Conservation (phyloP, 768 basidiomycete genomes). For the Pulveroboletus sp. region DNA sequence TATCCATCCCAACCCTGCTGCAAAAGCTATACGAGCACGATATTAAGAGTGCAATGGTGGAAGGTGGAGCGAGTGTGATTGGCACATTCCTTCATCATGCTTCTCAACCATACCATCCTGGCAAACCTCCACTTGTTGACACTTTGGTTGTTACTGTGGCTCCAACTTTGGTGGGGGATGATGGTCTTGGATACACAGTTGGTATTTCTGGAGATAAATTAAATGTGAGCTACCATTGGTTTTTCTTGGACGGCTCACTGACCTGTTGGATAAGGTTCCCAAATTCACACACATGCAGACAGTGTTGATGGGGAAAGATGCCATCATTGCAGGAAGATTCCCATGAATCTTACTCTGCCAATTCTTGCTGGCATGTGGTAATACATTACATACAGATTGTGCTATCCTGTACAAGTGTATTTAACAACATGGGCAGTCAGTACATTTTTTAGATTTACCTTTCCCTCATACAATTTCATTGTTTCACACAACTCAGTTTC, state of each 20-base stretch:
- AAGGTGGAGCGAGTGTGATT: conserved; percentile 87
- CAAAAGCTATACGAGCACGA: conserved; percentile 48
- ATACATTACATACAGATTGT: too few species aligned
- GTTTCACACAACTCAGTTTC: too few species aligned
- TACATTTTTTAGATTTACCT: too few species aligned
- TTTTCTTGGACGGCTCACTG: neutral
- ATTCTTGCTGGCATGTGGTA: too few species aligned
- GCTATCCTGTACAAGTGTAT: too few species aligned
- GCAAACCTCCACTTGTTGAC: conserved; percentile 48
- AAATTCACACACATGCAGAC: conserved; percentile 28
- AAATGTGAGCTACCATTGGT: conserved; percentile 7
- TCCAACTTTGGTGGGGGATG: conserved; percentile 73
- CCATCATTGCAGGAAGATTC: conserved; percentile 29
- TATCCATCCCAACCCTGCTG: conserved; percentile 51
- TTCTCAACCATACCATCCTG: conserved; percentile 4
- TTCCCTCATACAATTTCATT: too few species aligned
- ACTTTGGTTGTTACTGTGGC: conserved; percentile 81
- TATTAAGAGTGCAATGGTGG: conserved; percentile 84
- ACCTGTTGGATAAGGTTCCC: conserved; percentile 15
- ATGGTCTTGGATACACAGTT: conserved; percentile 58
- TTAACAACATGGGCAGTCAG: too few species aligned
- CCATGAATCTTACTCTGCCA: conserved; percentile 2
- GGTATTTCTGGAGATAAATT: conserved; percentile 13
- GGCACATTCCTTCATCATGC: conserved; percentile 37
- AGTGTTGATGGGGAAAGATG: conserved; percentile 31